Evolutionary conservation across 495 filamentous ascomycete species (phyloP).

Genomic region (Lophiostoma macrostomum): DNA sequence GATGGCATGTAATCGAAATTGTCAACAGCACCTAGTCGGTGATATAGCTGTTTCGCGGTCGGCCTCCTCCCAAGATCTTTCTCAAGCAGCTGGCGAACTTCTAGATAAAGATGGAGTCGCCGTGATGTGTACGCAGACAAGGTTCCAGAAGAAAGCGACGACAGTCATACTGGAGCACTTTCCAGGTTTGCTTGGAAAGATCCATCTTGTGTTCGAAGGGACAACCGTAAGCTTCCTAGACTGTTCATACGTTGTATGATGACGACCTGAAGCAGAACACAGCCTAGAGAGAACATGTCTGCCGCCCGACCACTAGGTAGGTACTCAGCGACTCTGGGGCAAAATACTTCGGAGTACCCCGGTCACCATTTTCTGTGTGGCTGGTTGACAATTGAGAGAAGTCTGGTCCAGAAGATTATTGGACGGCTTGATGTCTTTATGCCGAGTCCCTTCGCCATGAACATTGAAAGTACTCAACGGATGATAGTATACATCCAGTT

Average conservation of each 20-base stretch:
- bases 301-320: conserved; percentile 19
- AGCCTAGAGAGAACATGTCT: conserved; percentile 32
- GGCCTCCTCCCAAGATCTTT: too few species aligned
- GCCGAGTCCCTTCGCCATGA: conserved; percentile 17
- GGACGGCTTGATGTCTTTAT: conserved; percentile 32
- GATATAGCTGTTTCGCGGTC: too few species aligned
- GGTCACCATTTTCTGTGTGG: conserved; percentile 27
- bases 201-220: conserved; percentile 4
- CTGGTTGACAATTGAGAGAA: conserved; percentile 27
- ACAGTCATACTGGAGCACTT: too few species aligned
- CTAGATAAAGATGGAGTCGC: too few species aligned
- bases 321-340: conserved; percentile 29
- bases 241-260: neutral
- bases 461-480: conserved; percentile 30
- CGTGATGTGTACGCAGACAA: too few species aligned
- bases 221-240: conserved; percentile 1
- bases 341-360: conserved; percentile 31
- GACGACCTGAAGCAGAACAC: conserved; percentile 22
- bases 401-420: conserved; percentile 29
- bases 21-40: too few species aligned
- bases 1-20: too few species aligned
- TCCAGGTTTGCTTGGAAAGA: conserved; percentile 25
- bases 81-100: too few species aligned
- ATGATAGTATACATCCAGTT: conserved; percentile 15
- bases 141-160: too few species aligned